A percentile compares a stretch with the other conserved stretches of the same genome.
Conservation (phyloP, 495 filamentous ascomycete species). For the Penicillium canescens region DNA sequence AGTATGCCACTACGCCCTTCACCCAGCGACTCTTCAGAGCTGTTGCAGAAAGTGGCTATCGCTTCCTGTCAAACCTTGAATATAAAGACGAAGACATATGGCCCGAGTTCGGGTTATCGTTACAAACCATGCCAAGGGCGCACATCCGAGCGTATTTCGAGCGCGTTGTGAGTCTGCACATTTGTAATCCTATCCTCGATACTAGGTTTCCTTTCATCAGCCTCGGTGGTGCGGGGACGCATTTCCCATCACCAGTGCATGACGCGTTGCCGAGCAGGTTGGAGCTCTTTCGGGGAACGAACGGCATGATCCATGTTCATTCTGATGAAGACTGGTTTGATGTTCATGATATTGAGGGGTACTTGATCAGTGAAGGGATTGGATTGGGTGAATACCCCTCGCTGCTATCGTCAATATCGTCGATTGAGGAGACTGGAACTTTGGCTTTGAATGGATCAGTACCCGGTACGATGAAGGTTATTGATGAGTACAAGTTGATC, state of each 20-base stretch:
- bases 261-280: neutral
- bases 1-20: slow-evolving; percentile 13
- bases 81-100: slow-evolving; percentile 13
- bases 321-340: slow-evolving; percentile 24
- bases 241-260: neutral
- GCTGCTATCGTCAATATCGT: neutral
- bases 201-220: slow-evolving; percentile 19
- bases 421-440: neutral
- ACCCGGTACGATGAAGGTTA: neutral
- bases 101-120: slow-evolving; percentile 15
- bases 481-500: neutral
- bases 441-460: neutral
- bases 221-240: slow-evolving; percentile 16
- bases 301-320: slow-evolving; percentile 12
- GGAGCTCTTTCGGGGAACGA: slow-evolving; percentile 11
- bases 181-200: slow-evolving; percentile 18
- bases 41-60: slow-evolving; percentile 16
- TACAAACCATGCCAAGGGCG: slow-evolving; percentile 11
- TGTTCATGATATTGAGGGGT: slow-evolving; percentile 22
- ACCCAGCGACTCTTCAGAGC: slow-evolving; percentile 14
- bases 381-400: neutral
- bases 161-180: slow-evolving; percentile 4
- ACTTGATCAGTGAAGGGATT: slow-evolving; percentile 8
- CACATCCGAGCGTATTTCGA: slow-evolving; percentile 14
- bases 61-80: slow-evolving; percentile 1